Conservation (phyloP, 768 basidiomycete species). For the Xanthoconium stramineum region DNA sequence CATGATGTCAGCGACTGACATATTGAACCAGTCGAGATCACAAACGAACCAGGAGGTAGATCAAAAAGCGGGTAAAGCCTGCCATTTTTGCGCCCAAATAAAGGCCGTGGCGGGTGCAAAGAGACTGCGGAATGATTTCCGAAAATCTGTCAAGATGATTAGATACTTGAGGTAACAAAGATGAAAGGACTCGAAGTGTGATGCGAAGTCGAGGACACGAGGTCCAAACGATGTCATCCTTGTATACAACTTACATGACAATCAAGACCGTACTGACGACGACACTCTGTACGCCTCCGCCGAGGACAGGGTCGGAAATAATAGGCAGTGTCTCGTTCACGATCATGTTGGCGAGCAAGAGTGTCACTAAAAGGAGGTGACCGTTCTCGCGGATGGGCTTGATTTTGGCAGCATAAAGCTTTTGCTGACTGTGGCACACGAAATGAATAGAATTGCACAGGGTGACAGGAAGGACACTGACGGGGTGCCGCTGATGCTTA, state of each 20-base stretch:
- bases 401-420: slow-evolving; percentile 78
- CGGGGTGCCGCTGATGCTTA: slow-evolving; percentile 83
- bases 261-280: slow-evolving; percentile 81
- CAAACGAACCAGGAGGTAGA: slow-evolving; percentile 57
- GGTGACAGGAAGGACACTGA: slow-evolving; percentile 35
- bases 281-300: slow-evolving; percentile 75
- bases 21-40: background rate
- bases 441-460: background rate
- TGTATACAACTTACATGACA: slow-evolving; percentile 64
- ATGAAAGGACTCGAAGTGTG: background rate
- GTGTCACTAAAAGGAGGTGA: slow-evolving; percentile 77
- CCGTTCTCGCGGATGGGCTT: slow-evolving; percentile 83
- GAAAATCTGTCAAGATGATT: slow-evolving; percentile 55
- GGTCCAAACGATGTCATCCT: too few relatives aligned
- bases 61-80: slow-evolving; percentile 58
- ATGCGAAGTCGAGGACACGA: too few relatives aligned
- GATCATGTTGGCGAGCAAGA: slow-evolving; percentile 88
- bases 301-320: slow-evolving; percentile 75
- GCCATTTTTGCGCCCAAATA: slow-evolving; percentile 89
- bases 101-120: slow-evolving; percentile 89
- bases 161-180: background rate
- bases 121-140: slow-evolving; percentile 88
- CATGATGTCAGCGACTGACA: background rate
- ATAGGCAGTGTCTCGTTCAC: slow-evolving; percentile 86
- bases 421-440: slow-evolving; percentile 57